Evolutionary conservation across 2,329 filamentous ascomycete genomes (phyloP), one percentile per base, ranked within the genome.

Genomic region (Phyllosticta paracitricarpa): DNA sequence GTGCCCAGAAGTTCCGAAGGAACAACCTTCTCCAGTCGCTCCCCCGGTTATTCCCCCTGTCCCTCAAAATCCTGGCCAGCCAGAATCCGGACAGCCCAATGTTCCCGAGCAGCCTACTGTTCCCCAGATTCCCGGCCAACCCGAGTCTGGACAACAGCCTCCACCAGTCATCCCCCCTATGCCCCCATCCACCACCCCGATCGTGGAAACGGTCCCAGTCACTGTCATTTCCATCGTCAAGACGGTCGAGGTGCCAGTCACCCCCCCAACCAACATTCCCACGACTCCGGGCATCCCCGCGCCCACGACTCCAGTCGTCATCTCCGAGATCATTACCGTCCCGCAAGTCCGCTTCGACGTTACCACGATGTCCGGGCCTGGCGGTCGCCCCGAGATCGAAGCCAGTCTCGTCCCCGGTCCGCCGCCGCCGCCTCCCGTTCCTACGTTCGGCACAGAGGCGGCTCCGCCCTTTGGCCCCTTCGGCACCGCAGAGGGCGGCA

Each of bases 321-420:
- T 75, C 56, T 67, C 71, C 24, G 78, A 74, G 4, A 73, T 73
- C 22, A 67, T 79, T 62, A 79, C 76, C 14, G 77, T 80, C 25
- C 78, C 78, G 0, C 74, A 76, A 64, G 75, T 78, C 10, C 68
- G 72, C 64, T 78, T 79, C 72, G 72, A 71, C 30, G 78, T 76
- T 35, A 63, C 69, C 28, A 70, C 71, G 22, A 62, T 68, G 58
- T 68, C 68, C 54, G 67, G 40, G 28, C 3, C 68, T 8, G 70
- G 69, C 17, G 67, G 64, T 17, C 68, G 68, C 2, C 69, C 71
- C 24, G 70, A 68, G 33, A 64, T 64, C 58, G 68, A 69, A 52
- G 70, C 76, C 19, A 71, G 68, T 28, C 71, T 77, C 22, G 69
- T 71, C 4, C 70, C 71, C 24, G 73, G 70, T 51, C 69, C 68